A percentile compares a stretch with the other conserved stretches of the same genome.
These are phyloP conservation scores for Venturia pyrina DNA, from an alignment of 2,329 filamentous ascomycete genomes.

Conservation along the genomic window DNA sequence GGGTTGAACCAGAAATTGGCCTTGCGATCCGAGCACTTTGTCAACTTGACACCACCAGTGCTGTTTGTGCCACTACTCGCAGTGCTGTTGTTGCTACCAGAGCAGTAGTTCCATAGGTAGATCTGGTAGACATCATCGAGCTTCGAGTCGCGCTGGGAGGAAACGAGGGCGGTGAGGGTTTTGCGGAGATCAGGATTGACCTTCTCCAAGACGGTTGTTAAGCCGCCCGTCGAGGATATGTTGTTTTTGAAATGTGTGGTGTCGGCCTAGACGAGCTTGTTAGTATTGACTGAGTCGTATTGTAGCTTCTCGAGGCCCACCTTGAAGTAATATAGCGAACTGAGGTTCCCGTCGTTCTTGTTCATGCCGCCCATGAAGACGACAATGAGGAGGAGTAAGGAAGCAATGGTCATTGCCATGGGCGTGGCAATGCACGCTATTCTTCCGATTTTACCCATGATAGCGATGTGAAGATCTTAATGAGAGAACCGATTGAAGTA, in stretches of 20 bases:
- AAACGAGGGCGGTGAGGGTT: slow-evolving; percentile 30
- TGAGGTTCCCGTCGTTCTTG: slow-evolving; percentile 20
- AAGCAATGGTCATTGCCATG: slow-evolving; percentile 68
- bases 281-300: neutral
- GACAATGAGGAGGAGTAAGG: slow-evolving; percentile 57
- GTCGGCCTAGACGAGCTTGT: slow-evolving; percentile 39
- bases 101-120: slow-evolving; percentile 81
- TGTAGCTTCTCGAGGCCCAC: slow-evolving; percentile 40
- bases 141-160: slow-evolving; percentile 27
- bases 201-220: slow-evolving; percentile 15
- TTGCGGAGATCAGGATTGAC: slow-evolving; percentile 16
- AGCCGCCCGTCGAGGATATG: slow-evolving; percentile 10
- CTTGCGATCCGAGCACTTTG: slow-evolving; percentile 58
- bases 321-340: slow-evolving; percentile 23
- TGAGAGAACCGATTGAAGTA: neutral
- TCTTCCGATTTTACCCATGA: slow-evolving; percentile 65
- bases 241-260: slow-evolving; percentile 45
- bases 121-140: slow-evolving; percentile 73
- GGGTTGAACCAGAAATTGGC: slow-evolving; percentile 69
- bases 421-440: slow-evolving; percentile 81
- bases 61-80: slow-evolving; percentile 37
- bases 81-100: slow-evolving; percentile 44
- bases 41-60: slow-evolving; percentile 36
- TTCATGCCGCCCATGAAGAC: slow-evolving; percentile 49
- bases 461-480: neutral